phyloP scores from a whole-genome alignment of 208 protist species.

The Crithidia sp. region DNA sequence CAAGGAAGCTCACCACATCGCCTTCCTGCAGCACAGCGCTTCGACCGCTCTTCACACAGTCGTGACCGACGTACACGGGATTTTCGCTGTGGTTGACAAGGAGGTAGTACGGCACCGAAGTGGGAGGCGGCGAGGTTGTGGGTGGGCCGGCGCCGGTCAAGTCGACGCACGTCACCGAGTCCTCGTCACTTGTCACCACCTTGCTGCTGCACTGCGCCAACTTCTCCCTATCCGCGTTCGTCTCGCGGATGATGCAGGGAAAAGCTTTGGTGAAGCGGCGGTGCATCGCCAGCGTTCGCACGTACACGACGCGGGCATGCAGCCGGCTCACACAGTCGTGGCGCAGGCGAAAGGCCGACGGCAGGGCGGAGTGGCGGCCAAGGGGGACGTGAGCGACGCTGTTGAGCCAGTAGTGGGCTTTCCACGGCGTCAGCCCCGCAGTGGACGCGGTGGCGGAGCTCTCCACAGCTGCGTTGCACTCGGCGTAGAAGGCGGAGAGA shows the following conservation, averaged over 20 bases:
- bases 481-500: constrained; percentile 57
- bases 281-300: constrained; percentile 36
- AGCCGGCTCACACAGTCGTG: constrained; percentile 72
- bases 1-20: constrained; percentile 83
- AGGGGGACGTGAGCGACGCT: constrained; percentile 68
- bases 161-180: constrained; percentile 7
- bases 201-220: background rate
- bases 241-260: constrained; percentile 4
- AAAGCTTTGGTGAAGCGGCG: constrained; percentile 35
- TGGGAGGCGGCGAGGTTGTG: background rate
- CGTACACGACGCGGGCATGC: constrained; percentile 70
- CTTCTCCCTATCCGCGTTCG: background rate
- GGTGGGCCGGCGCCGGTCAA: background rate
- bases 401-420: constrained; percentile 52
- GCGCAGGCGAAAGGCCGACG: constrained; percentile 36
- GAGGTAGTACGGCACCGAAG: constrained; percentile 68
- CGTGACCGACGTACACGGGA: constrained; percentile 59
- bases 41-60: constrained; percentile 34
- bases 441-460: background rate
- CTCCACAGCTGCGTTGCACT: constrained; percentile 7
- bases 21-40: constrained; percentile 54
- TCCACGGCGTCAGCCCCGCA: constrained; percentile 12
- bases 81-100: constrained; percentile 79
- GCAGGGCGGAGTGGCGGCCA: constrained; percentile 66
- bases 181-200: background rate